A percentile compares a stretch with the other conserved stretches of the same genome.
These are phyloP conservation scores for Glebionis coronaria DNA, from an alignment of 129 eudicot species.

Conservation along the genomic window DNA sequence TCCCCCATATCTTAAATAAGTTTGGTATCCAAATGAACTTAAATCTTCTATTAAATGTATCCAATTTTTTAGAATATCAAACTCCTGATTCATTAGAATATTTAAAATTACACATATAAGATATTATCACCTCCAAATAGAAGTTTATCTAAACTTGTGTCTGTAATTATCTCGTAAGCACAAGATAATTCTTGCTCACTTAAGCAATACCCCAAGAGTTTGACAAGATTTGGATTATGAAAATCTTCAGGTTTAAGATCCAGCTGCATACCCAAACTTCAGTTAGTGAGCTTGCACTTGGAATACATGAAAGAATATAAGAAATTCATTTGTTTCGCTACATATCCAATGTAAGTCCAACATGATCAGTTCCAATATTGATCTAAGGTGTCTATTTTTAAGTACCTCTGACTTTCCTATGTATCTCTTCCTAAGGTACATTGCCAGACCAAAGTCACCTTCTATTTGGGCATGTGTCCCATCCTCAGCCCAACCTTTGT, in stretches of 20 bases:
- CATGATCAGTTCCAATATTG: background rate
- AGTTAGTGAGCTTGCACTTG: background rate
- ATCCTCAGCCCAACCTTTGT: too few species aligned
- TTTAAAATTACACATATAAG: background rate
- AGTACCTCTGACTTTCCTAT: too few species aligned
- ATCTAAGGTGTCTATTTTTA: background rate
- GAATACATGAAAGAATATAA: background rate
- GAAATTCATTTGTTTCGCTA: background rate
- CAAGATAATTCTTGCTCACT: background rate
- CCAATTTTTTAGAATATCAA: background rate
- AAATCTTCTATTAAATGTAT: background rate
- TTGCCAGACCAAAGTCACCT: too few species aligned
- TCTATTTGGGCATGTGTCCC: too few species aligned
- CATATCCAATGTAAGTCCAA: background rate
- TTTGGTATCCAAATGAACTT: too few species aligned
- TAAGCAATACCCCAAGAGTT: conserved; percentile 22
- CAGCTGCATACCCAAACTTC: conserved; percentile 16
- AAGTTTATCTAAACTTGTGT: conserved; percentile 12
- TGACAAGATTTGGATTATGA: conserved; percentile 22
- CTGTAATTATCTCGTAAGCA: background rate
- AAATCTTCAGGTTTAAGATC: conserved; percentile 17
- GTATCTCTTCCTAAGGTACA: too few species aligned
- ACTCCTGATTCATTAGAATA: background rate
- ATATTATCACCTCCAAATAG: conserved; percentile 19
- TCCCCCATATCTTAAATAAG: too few species aligned